Evolutionary conservation across 305 asterid species (phyloP).

Genomic region (Ilex paraguariensis): DNA sequence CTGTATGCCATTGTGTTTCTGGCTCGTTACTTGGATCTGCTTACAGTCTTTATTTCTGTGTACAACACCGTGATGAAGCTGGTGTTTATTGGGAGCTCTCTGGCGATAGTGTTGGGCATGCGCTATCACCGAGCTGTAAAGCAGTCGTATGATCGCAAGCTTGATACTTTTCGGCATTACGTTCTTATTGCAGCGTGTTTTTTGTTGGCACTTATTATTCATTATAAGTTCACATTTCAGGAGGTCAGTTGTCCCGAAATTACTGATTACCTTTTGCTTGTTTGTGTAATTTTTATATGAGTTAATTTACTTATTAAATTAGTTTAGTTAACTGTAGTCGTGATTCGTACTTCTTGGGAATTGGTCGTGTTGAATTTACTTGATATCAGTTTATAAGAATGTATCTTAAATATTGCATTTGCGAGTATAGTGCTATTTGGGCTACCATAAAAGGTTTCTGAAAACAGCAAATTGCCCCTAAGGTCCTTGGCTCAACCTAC

Average conservation of each 20-base stretch:
- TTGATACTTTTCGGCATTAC: conserved; percentile 76
- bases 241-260: conserved; percentile 44
- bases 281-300: no score
- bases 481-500: no score
- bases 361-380: no score
- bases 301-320: no score
- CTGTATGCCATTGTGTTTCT: conserved; percentile 72
- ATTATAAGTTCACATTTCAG: conserved; percentile 60
- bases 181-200: conserved; percentile 45
- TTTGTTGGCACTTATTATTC: conserved; percentile 54
- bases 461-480: no score
- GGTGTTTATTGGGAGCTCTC: conserved; percentile 78
- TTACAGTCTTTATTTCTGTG: conserved; percentile 67
- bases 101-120: conserved; percentile 85
- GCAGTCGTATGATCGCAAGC: conserved; percentile 77
- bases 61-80: conserved; percentile 77
- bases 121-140: conserved; percentile 54
- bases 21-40: conserved; percentile 82
- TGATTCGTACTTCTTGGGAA: no score
- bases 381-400: no score
- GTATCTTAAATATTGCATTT: no score
- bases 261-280: no score
- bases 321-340: no score
- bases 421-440: no score
- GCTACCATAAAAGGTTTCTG: no score